These are phyloP conservation scores for Leccinum pellstonianum DNA, from an alignment of 768 basidiomycete genomes.

Conservation along the genomic window DNA sequence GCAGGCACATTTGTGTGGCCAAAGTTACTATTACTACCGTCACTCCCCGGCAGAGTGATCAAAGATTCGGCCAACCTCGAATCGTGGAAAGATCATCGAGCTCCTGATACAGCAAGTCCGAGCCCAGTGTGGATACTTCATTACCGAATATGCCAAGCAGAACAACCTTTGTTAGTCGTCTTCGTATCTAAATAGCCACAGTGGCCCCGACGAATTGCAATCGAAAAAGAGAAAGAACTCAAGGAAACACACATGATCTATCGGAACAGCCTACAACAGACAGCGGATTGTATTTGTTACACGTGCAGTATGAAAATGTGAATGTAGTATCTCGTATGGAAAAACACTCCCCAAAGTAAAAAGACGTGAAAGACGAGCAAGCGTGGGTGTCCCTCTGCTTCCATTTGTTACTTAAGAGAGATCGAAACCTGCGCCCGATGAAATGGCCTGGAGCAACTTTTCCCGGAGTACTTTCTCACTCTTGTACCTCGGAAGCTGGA, in stretches of 20 bases:
- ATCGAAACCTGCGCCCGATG: constrained; percentile 88
- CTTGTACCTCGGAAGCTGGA: constrained; percentile 67
- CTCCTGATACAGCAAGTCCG: too few relatives aligned
- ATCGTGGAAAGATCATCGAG: too few relatives aligned
- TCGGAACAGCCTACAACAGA: constrained; percentile 15
- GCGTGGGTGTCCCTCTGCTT: not conserved
- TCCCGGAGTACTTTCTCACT: constrained; percentile 61
- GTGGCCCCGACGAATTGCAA: not conserved
- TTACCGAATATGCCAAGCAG: too few relatives aligned
- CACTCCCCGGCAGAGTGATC: too few relatives aligned
- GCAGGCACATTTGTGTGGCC: too few relatives aligned
- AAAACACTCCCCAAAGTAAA: constrained; percentile 1
- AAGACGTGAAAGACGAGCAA: too few relatives aligned
- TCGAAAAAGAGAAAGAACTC: not conserved
- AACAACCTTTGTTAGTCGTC: too few relatives aligned
- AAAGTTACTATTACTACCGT: too few relatives aligned
- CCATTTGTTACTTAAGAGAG: constrained; percentile 64
- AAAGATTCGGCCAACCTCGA: too few relatives aligned
- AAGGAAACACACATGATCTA: constrained; percentile 2
- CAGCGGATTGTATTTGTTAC: constrained; percentile 3
- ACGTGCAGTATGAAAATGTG: constrained; percentile 2
- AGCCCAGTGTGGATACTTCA: too few relatives aligned
- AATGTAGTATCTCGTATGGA: not conserved
- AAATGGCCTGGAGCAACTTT: constrained; percentile 86
- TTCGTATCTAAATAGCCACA: not conserved